Base-by-base conservation (phyloP, 768 basidiomycete species). In the Amanita fuliginea region DNA sequence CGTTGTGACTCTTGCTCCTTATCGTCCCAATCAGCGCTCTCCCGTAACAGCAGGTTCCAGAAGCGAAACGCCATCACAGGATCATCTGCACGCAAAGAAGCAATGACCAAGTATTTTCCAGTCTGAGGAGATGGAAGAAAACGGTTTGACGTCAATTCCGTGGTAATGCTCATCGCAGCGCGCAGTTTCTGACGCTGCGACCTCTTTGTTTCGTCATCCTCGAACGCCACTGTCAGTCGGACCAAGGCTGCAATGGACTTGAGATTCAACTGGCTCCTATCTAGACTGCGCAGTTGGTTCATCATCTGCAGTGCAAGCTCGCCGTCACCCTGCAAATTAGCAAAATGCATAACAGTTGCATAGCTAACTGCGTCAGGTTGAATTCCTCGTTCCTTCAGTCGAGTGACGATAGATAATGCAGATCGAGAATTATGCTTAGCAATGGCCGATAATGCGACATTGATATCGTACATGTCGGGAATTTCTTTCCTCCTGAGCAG, bases 391-490 rank as follows among this genome's bases (percentile, higher is more conserved):
- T 62, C 55, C 1, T 65, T 55, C 78, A 86, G 83, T 28, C 68
- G 67, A 48, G 67, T 57, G n/a, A 86, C 59, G 56, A 80, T 65
- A 14, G 53, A 56, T 18, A 64, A 65, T 1, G 78, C 85, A 13
- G 56, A 56, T 9, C 63, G 62, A 18, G 81, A 75, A 37, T 73
- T 64, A 53, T 71, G 60, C 51, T 69, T 65, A 22, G 81, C 75
- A 46, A 84, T 60, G 8, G 72, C 75, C 3, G 69, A 67, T 48
- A 87, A 68, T 35, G 71, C 72, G 43, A 87, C 75, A 56, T 84
- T 85, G 44, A 83, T 64, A 57, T 87, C 85, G 57, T 76, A 66
- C 34, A 73, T 54, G 60, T 86, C 82, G 13, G 81, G 81, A 46
- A 73, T 57, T 58, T 81, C 75, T 49, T 59, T 62, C 43, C 78